These are phyloP conservation scores for Stropharia rugosoannulata DNA, from an alignment of 768 basidiomycete genomes.

Conservation along the genomic window DNA sequence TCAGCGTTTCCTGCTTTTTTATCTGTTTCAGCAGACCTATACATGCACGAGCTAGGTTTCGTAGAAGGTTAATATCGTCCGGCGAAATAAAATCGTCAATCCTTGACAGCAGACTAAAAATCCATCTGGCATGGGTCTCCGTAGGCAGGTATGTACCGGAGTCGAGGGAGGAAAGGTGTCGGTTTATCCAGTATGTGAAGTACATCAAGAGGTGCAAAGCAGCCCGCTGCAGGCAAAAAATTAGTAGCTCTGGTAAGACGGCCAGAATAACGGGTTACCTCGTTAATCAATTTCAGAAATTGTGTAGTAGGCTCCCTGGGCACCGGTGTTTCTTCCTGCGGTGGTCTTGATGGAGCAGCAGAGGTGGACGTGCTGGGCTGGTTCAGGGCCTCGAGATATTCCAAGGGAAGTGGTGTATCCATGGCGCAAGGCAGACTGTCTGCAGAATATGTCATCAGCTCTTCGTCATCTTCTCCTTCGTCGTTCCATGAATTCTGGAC, in stretches of 20 bases:
- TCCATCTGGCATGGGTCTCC: conserved; percentile 70
- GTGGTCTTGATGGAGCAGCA: not conserved
- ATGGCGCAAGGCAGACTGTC: conserved; percentile 41
- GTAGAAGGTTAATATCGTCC: conserved; percentile 76
- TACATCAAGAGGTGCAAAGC: conserved; percentile 81
- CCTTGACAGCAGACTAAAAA: conserved; percentile 70
- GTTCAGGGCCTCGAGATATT: conserved; percentile 19
- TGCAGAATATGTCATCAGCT: conserved; percentile 29
- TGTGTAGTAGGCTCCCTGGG: conserved; percentile 60
- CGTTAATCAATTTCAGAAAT: conserved; percentile 60
- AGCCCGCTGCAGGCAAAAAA: conserved; percentile 45
- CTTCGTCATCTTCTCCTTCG: conserved; percentile 42
- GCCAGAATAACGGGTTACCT: conserved; percentile 42
- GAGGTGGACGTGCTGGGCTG: conserved; percentile 10
- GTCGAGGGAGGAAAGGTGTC: conserved; percentile 48
- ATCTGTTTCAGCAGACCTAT: conserved; percentile 47
- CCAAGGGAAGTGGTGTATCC: conserved; percentile 34
- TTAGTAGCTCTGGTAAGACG: conserved; percentile 1
- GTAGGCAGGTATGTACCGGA: conserved; percentile 39
- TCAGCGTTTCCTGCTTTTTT: conserved; percentile 18
- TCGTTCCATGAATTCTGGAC: conserved; percentile 31
- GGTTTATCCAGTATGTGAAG: conserved; percentile 78
- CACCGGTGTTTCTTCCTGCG: conserved; percentile 15
- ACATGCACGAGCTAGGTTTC: conserved; percentile 73
- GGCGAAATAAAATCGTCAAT: conserved; percentile 69